These are phyloP conservation scores for Scenedesmus sp. DNA, from an alignment of 163 green algal species.

Conservation along the genomic window DNA sequence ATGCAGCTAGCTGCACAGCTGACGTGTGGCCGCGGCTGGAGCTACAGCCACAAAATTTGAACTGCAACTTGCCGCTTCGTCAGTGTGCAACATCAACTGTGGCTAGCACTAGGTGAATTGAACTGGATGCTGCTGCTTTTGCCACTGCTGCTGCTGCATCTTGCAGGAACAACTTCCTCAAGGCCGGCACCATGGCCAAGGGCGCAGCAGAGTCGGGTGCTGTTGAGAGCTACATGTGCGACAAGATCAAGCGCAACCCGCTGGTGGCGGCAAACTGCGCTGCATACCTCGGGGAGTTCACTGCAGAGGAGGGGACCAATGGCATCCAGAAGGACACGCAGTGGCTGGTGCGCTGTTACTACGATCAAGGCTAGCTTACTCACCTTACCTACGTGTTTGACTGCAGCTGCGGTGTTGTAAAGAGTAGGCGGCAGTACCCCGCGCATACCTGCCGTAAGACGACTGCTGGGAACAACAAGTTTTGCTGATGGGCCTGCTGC, in stretches of 20 bases:
- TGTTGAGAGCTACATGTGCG: conserved; percentile 92
- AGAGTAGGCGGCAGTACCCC: no score
- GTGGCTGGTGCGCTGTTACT: conserved; percentile 76
- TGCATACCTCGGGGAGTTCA: conserved; percentile 79
- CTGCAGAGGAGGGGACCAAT: conserved; percentile 60
- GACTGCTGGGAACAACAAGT: no score
- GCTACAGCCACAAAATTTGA: not conserved
- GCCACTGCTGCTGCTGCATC: not conserved
- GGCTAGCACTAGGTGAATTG: no score
- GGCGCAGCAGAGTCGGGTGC: conserved; percentile 88
- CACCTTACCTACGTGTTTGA: no score
- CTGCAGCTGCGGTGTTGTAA: no score
- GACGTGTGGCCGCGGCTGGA: no score
- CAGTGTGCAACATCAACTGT: no score
- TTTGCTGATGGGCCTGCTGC: no score
- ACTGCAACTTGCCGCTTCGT: no score
- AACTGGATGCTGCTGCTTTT: not conserved
- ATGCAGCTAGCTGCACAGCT: no score
- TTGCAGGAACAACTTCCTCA: conserved; percentile 79
- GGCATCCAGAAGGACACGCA: conserved; percentile 83
- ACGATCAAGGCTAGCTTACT: not conserved
- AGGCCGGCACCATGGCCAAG: conserved; percentile 89
- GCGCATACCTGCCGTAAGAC: no score
- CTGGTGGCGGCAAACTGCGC: conserved; percentile 63
- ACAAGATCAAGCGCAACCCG: conserved; percentile 74